Conservation (phyloP, 805 yeast species). For the Tetrapisispora fleetii region DNA sequence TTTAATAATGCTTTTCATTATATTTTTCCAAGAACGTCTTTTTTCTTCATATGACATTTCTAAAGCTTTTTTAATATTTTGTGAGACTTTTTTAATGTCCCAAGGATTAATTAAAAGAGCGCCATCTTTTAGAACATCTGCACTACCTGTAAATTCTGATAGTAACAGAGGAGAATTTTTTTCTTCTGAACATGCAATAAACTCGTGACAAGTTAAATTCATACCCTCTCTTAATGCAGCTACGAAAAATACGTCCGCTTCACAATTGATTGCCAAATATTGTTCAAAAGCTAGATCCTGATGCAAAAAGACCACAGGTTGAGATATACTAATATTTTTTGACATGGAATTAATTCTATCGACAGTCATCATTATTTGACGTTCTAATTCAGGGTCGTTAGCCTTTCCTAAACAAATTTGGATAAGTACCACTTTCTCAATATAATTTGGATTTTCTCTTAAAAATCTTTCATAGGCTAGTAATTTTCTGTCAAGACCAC, state of each 20-base stretch:
- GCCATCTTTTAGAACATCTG: conserved; percentile 61
- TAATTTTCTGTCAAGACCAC: conserved; percentile 83
- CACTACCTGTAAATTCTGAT: conserved; percentile 93
- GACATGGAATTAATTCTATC: conserved; percentile 77
- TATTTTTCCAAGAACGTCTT: conserved; percentile 47
- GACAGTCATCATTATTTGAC: conserved; percentile 65
- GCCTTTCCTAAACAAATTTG: conserved; percentile 66
- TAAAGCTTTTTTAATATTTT: conserved; percentile 54
- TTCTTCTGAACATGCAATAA: conserved; percentile 60
- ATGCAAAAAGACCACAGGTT: conserved; percentile 79
- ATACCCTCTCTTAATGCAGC: conserved; percentile 93
- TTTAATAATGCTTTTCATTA: conserved; percentile 47
- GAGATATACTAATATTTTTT: conserved; percentile 59
- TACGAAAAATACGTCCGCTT: conserved; percentile 81
- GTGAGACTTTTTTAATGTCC: conserved; percentile 61
- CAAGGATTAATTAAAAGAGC: conserved; percentile 84
- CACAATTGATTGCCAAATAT: conserved; percentile 74
- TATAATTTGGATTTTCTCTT: conserved; percentile 57
- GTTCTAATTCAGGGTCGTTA: conserved; percentile 54
- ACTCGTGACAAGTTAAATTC: conserved; percentile 94
- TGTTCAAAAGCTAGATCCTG: conserved; percentile 86
- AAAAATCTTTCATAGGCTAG: conserved; percentile 78
- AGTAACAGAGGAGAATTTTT: conserved; percentile 73
- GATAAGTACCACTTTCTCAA: conserved; percentile 62
- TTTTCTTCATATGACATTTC: conserved; percentile 56